Percentiles rank a stretch among this genome's conserved stretches.
phyloP scores from a whole-genome alignment of 768 basidiomycete genomes.

The Boletus sp. region DNA sequence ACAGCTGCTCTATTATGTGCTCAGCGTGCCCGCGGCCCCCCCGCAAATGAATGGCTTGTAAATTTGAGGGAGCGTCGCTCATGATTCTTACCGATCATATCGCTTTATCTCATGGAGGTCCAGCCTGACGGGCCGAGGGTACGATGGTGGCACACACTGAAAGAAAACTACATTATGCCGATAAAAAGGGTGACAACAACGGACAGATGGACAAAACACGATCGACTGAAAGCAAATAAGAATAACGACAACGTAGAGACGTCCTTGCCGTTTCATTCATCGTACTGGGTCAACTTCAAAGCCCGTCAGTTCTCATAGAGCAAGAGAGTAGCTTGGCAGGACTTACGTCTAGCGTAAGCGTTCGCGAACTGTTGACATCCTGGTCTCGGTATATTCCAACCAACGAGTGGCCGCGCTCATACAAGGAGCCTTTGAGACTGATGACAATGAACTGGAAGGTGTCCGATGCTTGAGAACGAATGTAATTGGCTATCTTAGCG shows the following conservation, averaged over 20 bases:
- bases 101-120: neutral
- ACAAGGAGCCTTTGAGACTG: slow-evolving; percentile 90
- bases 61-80: too few species aligned
- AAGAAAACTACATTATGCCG: slow-evolving; percentile 2
- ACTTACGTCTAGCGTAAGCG: slow-evolving; percentile 86
- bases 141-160: neutral
- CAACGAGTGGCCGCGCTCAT: slow-evolving; percentile 85
- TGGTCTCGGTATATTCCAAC: slow-evolving; percentile 96
- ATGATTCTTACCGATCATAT: neutral
- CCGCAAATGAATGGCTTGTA: too few species aligned
- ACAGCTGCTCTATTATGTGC: too few species aligned
- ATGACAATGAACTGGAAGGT: slow-evolving; percentile 96
- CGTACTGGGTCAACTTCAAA: slow-evolving; percentile 29
- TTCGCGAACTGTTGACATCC: slow-evolving; percentile 87
- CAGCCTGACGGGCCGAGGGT: neutral
- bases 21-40: too few species aligned
- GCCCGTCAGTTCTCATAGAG: slow-evolving; percentile 4
- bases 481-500: slow-evolving; percentile 92
- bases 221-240: slow-evolving; percentile 23
- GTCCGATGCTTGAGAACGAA: slow-evolving; percentile 78
- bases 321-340: neutral
- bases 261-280: slow-evolving; percentile 19
- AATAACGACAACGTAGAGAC: slow-evolving; percentile 15
- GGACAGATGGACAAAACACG: neutral
- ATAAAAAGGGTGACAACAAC: neutral